Evolutionary conservation across 2,329 filamentous ascomycete species (phyloP).

Genomic region (Paracoccidioides lutzii): DNA sequence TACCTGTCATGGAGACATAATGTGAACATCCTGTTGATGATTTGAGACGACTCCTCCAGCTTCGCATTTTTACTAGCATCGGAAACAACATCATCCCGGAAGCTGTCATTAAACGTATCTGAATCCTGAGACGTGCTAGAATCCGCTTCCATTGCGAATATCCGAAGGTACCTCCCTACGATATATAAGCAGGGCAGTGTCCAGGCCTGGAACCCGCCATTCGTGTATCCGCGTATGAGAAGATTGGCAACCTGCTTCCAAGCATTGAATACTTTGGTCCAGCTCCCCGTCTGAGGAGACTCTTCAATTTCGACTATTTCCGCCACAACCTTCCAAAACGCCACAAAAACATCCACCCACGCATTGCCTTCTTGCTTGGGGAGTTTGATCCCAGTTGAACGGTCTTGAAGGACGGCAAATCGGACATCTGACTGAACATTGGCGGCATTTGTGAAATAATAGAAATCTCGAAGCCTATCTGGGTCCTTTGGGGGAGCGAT

Average conservation of each 20-base stretch:
- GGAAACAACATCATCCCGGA: slow-evolving; percentile 71
- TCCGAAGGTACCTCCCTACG: slow-evolving; percentile 70
- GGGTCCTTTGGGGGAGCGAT: slow-evolving; percentile 50
- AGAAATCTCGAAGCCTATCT: slow-evolving; percentile 55
- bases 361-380: slow-evolving; percentile 56
- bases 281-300: slow-evolving; percentile 43
- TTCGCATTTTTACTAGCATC: slow-evolving; percentile 68
- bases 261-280: slow-evolving; percentile 69
- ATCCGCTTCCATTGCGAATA: slow-evolving; percentile 86
- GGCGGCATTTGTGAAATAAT: slow-evolving; percentile 54
- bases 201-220: slow-evolving; percentile 69
- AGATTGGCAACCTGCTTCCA: slow-evolving; percentile 76
- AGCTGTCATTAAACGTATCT: slow-evolving; percentile 37
- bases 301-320: slow-evolving; percentile 58
- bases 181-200: slow-evolving; percentile 83
- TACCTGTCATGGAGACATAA: slow-evolving; percentile 83
- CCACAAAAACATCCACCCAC: slow-evolving; percentile 77
- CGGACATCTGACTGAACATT: slow-evolving; percentile 58
- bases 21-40: slow-evolving; percentile 85
- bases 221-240: slow-evolving; percentile 70
- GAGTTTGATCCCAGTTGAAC: slow-evolving; percentile 41
- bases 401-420: slow-evolving; percentile 54
- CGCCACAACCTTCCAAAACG: slow-evolving; percentile 72
- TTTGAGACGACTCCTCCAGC: slow-evolving; percentile 78
- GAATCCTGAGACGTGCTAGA: slow-evolving; percentile 45